phyloP scores from a whole-genome alignment of 768 basidiomycete genomes.

The Aureoboletus auriporus region DNA sequence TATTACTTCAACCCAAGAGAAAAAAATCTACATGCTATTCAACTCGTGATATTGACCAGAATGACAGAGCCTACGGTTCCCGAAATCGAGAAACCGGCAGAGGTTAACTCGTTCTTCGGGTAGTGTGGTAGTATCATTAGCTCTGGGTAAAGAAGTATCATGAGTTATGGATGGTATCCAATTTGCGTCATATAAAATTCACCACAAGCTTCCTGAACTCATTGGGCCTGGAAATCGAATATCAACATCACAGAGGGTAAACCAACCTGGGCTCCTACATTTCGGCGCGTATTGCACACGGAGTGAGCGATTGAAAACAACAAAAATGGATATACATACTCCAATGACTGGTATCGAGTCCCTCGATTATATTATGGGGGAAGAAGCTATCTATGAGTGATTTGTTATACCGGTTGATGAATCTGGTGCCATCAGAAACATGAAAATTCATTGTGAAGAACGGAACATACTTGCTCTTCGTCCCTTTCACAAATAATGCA shows the following conservation, averaged over 20 bases:
- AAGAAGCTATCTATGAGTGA: slow-evolving; percentile 65
- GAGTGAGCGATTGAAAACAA: slow-evolving; percentile 4
- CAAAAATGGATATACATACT: slow-evolving; percentile 41
- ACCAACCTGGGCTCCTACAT: slow-evolving; percentile 34
- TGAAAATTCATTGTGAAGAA: background rate
- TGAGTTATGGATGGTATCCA: background rate
- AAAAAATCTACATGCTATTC: no score
- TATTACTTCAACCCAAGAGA: no score
- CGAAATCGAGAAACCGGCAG: no score
- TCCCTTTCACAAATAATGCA: slow-evolving; percentile 74
- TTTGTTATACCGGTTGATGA: slow-evolving; percentile 70
- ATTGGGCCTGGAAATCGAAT: slow-evolving; percentile 37
- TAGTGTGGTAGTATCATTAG: no score
- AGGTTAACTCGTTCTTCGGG: no score
- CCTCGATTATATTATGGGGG: slow-evolving; percentile 59
- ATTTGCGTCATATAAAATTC: slow-evolving; percentile 18
- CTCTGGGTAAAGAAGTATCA: no score
- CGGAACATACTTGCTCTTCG: slow-evolving; percentile 60
- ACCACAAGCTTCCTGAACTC: slow-evolving; percentile 47
- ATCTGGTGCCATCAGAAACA: slow-evolving; percentile 37
- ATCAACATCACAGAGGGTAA: background rate
- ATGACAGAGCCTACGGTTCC: no score
- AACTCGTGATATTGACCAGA: no score
- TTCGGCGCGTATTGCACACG: slow-evolving; percentile 71
- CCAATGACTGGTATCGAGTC: slow-evolving; percentile 83